A percentile compares a stretch with the other conserved stretches of the same genome.
These are phyloP conservation scores for Amoeboaphelidium occidentale DNA, from an alignment of 371 early-diverging fungal genomes.

Conservation along the genomic window DNA sequence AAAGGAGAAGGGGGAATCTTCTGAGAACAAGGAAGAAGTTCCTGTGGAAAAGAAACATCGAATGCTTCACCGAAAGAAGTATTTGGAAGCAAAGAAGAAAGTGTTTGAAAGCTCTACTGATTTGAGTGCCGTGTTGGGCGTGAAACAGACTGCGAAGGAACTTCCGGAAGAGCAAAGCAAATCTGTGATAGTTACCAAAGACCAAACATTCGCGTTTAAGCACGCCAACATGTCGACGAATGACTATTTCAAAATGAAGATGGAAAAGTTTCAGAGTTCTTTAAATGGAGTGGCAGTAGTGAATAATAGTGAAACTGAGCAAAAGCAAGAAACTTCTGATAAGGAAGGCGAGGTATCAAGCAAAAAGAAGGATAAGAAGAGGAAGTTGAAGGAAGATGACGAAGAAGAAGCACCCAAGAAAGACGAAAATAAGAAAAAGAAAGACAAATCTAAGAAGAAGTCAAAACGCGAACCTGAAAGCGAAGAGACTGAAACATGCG, in stretches of 20 bases:
- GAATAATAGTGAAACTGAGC: slow-evolving; percentile 13
- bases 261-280: slow-evolving; percentile 2
- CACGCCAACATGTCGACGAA: neutral
- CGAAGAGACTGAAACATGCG: neutral
- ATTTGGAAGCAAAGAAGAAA: neutral
- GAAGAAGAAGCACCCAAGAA: slow-evolving; percentile 11
- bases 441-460: neutral
- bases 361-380: slow-evolving; percentile 8
- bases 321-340: slow-evolving; percentile 10
- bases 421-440: neutral
- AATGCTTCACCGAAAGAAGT: neutral
- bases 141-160: too few species aligned
- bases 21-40: neutral
- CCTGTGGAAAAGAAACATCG: neutral
- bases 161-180: too few species aligned
- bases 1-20: neutral
- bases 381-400: slow-evolving; percentile 8
- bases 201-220: neutral
- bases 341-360: slow-evolving; percentile 1
- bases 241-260: neutral
- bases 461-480: neutral
- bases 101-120: too few species aligned
- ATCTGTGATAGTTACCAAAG: neutral
- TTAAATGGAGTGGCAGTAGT: slow-evolving; percentile 3
- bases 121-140: too few species aligned